These are phyloP conservation scores for Ascochyta lentis DNA, from an alignment of 2,329 filamentous ascomycete genomes.

Conservation along the genomic window DNA sequence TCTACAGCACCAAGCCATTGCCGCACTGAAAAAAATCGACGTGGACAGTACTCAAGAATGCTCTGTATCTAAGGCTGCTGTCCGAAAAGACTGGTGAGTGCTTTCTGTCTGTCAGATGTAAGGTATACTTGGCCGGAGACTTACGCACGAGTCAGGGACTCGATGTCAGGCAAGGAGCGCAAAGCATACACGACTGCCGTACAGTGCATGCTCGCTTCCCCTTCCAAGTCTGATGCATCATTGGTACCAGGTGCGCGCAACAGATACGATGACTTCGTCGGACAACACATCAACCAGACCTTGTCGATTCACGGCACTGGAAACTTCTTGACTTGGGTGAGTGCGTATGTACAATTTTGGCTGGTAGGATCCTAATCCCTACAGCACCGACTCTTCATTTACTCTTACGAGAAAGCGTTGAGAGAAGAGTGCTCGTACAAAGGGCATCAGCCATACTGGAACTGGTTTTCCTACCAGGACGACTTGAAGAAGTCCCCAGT, in stretches of 20 bases:
- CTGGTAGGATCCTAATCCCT: neutral
- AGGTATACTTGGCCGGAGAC: neutral
- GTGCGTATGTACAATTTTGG: neutral
- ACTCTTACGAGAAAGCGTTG: slow-evolving; percentile 48
- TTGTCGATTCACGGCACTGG: slow-evolving; percentile 26
- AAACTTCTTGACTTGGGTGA: slow-evolving; percentile 36
- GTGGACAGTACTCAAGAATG: slow-evolving; percentile 13
- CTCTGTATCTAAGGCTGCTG: slow-evolving; percentile 15
- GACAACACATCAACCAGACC: slow-evolving; percentile 31
- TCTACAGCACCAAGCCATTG: slow-evolving; percentile 22
- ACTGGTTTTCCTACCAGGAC: slow-evolving; percentile 49
- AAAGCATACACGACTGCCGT: slow-evolving; percentile 30
- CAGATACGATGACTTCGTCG: slow-evolving; percentile 40
- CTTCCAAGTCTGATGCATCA: slow-evolving; percentile 19
- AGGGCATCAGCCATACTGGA: slow-evolving; percentile 54
- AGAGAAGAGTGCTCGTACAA: slow-evolving; percentile 49
- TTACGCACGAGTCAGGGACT: neutral
- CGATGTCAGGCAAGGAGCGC: slow-evolving; percentile 12
- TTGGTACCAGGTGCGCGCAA: slow-evolving; percentile 27
- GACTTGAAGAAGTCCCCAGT: slow-evolving; percentile 38
- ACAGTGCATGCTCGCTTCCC: slow-evolving; percentile 24
- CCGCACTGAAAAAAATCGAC: slow-evolving; percentile 15
- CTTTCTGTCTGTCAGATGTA: neutral
- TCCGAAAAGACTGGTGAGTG: slow-evolving; percentile 25
- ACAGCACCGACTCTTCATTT: slow-evolving; percentile 45